These are phyloP conservation scores for Neckera pumila DNA, from an alignment of 225 moss, liverwort and hornwort genomes.

Conservation along the genomic window DNA sequence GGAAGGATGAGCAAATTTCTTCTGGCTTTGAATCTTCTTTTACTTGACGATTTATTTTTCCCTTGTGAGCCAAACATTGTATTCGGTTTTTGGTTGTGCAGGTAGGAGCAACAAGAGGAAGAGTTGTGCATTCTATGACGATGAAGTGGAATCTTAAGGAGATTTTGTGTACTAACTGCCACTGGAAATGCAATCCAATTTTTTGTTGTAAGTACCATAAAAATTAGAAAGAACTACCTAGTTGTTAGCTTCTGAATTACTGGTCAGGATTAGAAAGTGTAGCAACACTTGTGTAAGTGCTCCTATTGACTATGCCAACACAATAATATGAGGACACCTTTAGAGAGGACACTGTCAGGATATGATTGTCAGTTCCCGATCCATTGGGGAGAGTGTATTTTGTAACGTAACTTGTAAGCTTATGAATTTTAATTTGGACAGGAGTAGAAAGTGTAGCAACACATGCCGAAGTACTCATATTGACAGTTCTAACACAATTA, in stretches of 20 bases:
- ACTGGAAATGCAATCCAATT: neutral
- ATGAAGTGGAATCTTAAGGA: neutral
- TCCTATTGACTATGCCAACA: neutral
- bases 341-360: neutral
- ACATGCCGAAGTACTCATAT: neutral
- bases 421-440: neutral
- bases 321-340: neutral
- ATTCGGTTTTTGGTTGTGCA: neutral
- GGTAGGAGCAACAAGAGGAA: conserved; percentile 50
- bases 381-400: neutral
- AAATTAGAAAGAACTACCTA: too few relatives aligned
- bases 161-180: neutral
- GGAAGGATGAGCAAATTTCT: neutral
- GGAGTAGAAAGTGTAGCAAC: neutral
- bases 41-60: neutral
- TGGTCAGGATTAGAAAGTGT: neutral
- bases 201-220: neutral
- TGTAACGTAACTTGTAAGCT: neutral
- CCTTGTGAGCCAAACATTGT: neutral
- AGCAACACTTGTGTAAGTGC: neutral
- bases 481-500: neutral
- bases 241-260: neutral
- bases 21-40: neutral
- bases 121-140: conserved; percentile 42
- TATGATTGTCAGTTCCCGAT: neutral